phyloP scores from a whole-genome alignment of 2,329 filamentous ascomycete species.

The Xylaria sp. region DNA sequence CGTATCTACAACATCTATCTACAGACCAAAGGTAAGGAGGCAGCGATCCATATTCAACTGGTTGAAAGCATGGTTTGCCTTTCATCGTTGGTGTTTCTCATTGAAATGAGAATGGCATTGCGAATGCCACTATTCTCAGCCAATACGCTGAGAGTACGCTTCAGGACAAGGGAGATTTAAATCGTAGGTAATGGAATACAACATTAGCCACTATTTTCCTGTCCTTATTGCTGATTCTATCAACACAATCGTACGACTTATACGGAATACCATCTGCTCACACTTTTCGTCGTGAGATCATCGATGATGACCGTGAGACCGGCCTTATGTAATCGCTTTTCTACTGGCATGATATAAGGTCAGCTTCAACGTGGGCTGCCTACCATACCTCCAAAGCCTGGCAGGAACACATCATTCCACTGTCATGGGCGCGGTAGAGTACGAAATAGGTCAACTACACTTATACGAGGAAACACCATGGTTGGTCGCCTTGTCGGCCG shows the following conservation, averaged over 20 bases:
- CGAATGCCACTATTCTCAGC: not conserved
- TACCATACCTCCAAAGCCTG: not conserved
- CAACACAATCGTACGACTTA: not conserved
- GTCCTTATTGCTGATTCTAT: not conserved
- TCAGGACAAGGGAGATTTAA: not conserved
- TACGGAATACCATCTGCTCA: no score
- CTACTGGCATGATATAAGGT: not conserved
- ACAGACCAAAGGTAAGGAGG: no score
- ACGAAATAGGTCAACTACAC: not conserved
- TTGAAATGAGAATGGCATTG: not conserved
- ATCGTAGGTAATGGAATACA: no score
- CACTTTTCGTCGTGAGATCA: no score
- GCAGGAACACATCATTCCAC: not conserved
- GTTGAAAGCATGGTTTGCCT: not conserved
- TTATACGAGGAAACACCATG: not conserved
- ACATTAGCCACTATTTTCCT: not conserved
- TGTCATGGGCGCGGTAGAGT: not conserved
- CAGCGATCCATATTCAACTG: no score
- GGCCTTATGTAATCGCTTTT: no score
- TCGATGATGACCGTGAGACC: no score
- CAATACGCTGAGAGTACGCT: not conserved
- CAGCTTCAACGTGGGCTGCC: not conserved
- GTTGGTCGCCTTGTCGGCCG: not conserved
- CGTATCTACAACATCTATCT: no score
- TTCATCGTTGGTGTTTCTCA: not conserved